Conservation (phyloP, 768 basidiomycete species). For the Serpula lacrymans region DNA sequence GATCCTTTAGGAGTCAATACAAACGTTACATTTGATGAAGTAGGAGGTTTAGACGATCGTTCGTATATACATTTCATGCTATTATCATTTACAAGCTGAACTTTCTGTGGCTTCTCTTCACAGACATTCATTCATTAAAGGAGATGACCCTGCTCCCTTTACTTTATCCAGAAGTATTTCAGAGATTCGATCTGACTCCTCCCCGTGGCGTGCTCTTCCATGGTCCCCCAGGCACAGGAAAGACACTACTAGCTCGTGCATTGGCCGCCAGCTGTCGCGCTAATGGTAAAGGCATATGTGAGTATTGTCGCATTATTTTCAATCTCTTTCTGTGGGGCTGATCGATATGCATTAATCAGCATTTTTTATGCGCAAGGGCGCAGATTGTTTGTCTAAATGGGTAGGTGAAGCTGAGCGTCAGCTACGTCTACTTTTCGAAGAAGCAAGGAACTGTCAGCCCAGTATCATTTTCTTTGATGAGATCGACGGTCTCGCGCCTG, state of each 20-base stretch:
- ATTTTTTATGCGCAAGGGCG: conserved; percentile 99
- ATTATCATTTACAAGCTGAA: neutral
- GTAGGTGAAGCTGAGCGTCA: conserved; percentile 98
- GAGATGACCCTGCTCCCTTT: conserved; percentile 98
- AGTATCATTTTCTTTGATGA: conserved; percentile 99
- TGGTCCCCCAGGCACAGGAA: conserved; percentile 98
- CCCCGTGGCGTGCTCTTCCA: conserved; percentile 97
- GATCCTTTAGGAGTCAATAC: conserved; percentile 94
- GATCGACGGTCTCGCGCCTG: conserved; percentile 97
- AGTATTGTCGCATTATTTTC: too few relatives aligned
- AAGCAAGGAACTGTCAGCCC: conserved; percentile 88
- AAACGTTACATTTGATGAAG: conserved; percentile 93
- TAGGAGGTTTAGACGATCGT: conserved; percentile 96
- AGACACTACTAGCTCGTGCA: conserved; percentile 91
- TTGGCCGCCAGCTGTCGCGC: conserved; percentile 89
- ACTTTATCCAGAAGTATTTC: conserved; percentile 95
- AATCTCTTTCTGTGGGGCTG: too few relatives aligned
- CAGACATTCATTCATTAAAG: conserved; percentile 94
- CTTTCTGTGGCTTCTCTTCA: conserved; percentile 2
- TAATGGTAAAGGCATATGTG: conserved; percentile 84
- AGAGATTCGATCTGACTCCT: conserved; percentile 89
- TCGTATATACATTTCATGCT: conserved; percentile 29
- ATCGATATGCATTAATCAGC: conserved; percentile 50
- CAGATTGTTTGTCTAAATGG: conserved; percentile 98
- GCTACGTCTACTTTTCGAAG: conserved; percentile 91